These are phyloP conservation scores for Annulohypoxylon stygium DNA, from an alignment of 495 filamentous ascomycete species.

Conservation along the genomic window DNA sequence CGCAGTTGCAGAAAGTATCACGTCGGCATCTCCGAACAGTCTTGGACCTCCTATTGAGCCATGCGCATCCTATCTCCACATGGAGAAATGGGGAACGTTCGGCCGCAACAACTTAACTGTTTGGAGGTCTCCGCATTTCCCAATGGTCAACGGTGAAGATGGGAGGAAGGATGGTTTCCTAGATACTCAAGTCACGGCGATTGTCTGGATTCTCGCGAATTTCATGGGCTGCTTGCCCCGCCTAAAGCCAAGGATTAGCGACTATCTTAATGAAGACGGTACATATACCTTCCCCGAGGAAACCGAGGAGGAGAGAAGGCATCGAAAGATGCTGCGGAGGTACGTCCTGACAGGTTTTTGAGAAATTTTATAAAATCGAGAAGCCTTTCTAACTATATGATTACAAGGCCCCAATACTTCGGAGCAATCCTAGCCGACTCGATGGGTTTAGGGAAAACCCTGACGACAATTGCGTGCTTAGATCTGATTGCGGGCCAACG, in stretches of 20 bases:
- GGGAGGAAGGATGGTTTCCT: slow-evolving; percentile 36
- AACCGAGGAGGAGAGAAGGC: not conserved
- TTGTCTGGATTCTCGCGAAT: slow-evolving; percentile 48
- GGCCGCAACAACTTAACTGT: slow-evolving; percentile 36
- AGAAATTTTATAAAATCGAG: too few species aligned
- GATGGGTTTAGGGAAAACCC: slow-evolving; percentile 94
- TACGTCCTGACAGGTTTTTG: too few species aligned
- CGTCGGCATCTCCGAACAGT: slow-evolving; percentile 39
- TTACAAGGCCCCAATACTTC: slow-evolving; percentile 36
- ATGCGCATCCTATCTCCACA: slow-evolving; percentile 38
- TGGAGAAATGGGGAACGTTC: slow-evolving; percentile 46
- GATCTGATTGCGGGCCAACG: slow-evolving; percentile 40
- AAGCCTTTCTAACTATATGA: too few species aligned
- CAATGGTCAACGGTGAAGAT: slow-evolving; percentile 28
- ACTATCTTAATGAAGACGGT: not conserved
- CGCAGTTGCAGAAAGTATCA: slow-evolving; percentile 20
- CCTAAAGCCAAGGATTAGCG: slow-evolving; percentile 14
- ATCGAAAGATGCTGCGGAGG: slow-evolving; percentile 31
- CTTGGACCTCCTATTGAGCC: slow-evolving; percentile 45
- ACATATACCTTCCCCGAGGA: not conserved
- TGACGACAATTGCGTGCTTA: slow-evolving; percentile 54
- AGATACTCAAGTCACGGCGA: slow-evolving; percentile 45
- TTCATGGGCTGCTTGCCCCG: slow-evolving; percentile 40
- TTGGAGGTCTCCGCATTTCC: slow-evolving; percentile 43
- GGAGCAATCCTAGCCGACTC: slow-evolving; percentile 92